phyloP scores from a whole-genome alignment of 768 basidiomycete genomes.

The Auricularia cornea region DNA sequence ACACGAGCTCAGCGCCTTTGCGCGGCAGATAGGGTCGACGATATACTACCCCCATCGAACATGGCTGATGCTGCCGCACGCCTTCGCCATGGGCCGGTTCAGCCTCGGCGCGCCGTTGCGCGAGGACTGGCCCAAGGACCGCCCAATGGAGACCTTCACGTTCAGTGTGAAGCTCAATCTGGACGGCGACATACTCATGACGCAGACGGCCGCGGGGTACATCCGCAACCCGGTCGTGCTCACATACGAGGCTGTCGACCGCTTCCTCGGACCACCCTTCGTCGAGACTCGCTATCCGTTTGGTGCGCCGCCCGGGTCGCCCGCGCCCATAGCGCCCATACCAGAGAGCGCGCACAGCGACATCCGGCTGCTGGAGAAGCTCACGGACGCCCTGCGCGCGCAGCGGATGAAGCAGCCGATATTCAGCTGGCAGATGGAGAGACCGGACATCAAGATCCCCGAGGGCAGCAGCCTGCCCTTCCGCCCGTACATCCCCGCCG shows the following conservation, averaged over 20 bases:
- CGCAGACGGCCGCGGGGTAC: constrained; percentile 60
- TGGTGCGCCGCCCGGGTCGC: background rate
- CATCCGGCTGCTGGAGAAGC: background rate
- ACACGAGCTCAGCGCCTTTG: constrained; percentile 52
- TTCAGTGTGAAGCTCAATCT: constrained; percentile 68
- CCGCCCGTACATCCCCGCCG: constrained; percentile 4
- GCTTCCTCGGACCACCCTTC: constrained; percentile 26
- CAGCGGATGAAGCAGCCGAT: constrained; percentile 14
- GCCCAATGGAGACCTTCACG: constrained; percentile 55
- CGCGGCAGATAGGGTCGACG: constrained; percentile 42
- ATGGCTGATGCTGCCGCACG: constrained; percentile 64
- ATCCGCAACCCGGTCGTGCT: constrained; percentile 57
- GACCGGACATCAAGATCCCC: constrained; percentile 20
- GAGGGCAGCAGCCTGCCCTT: constrained; percentile 23
- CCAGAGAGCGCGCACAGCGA: background rate
- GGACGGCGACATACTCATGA: constrained; percentile 59
- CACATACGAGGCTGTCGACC: constrained; percentile 64
- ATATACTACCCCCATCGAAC: constrained; percentile 59
- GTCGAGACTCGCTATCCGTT: constrained; percentile 6
- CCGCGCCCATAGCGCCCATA: background rate
- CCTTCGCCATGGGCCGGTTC: constrained; percentile 36
- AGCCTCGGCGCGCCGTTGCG: constrained; percentile 34
- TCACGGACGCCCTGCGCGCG: background rate
- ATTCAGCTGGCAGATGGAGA: constrained; percentile 17
- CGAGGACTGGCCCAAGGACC: constrained; percentile 16